Percentiles rank a stretch among this genome's conserved stretches.
Evolutionary conservation across 805 yeast genomes (phyloP).

Genomic region (Candida berthetii): DNA sequence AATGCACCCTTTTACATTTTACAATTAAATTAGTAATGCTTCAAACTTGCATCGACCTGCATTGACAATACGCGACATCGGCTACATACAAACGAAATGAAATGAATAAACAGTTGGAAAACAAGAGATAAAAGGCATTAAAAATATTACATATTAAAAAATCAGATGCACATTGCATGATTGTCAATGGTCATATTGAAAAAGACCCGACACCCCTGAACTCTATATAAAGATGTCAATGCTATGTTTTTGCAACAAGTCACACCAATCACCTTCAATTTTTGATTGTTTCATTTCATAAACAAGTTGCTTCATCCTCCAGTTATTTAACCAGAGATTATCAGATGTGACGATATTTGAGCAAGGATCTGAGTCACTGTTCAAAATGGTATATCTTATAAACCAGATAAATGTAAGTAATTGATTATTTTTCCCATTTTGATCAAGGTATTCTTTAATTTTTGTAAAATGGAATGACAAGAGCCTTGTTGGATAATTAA

Average conservation of each 20-base stretch:
- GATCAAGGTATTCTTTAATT: not conserved
- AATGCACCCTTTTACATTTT: too few relatives aligned
- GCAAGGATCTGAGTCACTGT: not conserved
- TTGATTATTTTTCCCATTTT: not conserved
- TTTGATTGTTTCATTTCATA: not conserved
- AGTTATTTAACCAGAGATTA: not conserved
- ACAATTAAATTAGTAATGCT: too few relatives aligned
- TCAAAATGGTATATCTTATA: not conserved
- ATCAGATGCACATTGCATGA: too few relatives aligned
- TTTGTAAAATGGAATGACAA: constrained; percentile 7
- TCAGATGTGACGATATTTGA: not conserved
- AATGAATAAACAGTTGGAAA: too few relatives aligned
- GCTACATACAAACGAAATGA: too few relatives aligned
- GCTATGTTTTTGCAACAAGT: not conserved
- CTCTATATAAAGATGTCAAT: not conserved
- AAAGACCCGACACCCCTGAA: too few relatives aligned
- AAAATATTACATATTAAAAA: too few relatives aligned
- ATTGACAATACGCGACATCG: too few relatives aligned
- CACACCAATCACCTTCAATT: not conserved
- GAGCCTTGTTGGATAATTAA: constrained; percentile 15
- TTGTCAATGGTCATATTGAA: too few relatives aligned
- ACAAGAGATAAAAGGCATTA: too few relatives aligned
- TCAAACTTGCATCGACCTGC: too few relatives aligned
- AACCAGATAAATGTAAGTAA: not conserved
- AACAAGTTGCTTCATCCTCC: not conserved